These are phyloP conservation scores for Microsporum ferrugineum DNA, from an alignment of 2,329 filamentous ascomycete genomes.

Conservation along the genomic window DNA sequence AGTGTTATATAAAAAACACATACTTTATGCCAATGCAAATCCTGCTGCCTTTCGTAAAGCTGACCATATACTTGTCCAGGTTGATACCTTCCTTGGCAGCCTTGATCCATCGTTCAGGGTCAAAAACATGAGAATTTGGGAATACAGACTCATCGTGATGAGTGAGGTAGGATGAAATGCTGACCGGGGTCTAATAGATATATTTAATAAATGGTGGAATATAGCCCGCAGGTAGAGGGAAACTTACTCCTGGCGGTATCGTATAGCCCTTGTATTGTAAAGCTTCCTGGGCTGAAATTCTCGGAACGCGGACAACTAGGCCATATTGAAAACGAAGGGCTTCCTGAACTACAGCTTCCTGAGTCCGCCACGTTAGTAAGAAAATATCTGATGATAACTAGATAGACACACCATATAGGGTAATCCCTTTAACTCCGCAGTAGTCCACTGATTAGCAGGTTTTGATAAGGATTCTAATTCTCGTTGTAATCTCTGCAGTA, in stretches of 20 bases:
- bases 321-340: constrained; percentile 17
- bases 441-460: neutral
- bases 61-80: constrained; percentile 29
- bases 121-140: constrained; percentile 24
- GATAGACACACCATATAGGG: neutral
- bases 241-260: constrained; percentile 17
- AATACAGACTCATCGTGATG: constrained; percentile 20
- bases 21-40: constrained; percentile 29
- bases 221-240: no score
- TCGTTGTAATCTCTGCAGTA: constrained; percentile 13
- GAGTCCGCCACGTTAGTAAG: neutral
- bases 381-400: no score
- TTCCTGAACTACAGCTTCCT: constrained; percentile 19
- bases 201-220: neutral
- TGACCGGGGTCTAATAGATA: constrained; percentile 4
- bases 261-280: constrained; percentile 13
- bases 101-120: constrained; percentile 34
- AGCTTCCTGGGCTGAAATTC: constrained; percentile 14
- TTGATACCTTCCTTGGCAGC: constrained; percentile 11
- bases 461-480: constrained; percentile 18
- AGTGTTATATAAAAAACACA: neutral
- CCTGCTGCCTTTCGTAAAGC: constrained; percentile 36
- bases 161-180: constrained; percentile 4
- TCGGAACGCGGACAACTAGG: constrained; percentile 15
- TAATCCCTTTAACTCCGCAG: neutral